These are phyloP conservation scores for Penicillium janthinellum DNA, from an alignment of 2,329 filamentous ascomycete genomes.

Conservation along the genomic window DNA sequence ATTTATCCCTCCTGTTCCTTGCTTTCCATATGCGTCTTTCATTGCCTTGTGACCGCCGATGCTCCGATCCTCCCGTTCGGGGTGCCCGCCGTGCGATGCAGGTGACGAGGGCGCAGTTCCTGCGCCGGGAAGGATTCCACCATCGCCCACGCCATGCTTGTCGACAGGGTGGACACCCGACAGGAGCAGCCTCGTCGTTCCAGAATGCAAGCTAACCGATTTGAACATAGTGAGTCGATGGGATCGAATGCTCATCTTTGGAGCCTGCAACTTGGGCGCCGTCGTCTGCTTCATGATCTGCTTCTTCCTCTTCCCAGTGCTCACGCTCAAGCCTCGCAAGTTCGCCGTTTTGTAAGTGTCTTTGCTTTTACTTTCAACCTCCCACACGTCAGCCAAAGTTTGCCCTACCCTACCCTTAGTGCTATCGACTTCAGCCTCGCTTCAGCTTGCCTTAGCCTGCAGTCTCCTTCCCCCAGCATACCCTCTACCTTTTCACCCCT, in stretches of 20 bases:
- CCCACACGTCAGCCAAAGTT: constrained; percentile 6
- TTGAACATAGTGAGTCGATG: constrained; percentile 80
- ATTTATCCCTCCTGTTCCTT: constrained; percentile 9
- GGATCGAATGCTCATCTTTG: constrained; percentile 93
- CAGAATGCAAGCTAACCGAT: constrained; percentile 19
- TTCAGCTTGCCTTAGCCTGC: neutral
- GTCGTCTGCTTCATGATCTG: constrained; percentile 87
- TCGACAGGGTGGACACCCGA: constrained; percentile 21
- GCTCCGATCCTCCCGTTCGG: constrained; percentile 14
- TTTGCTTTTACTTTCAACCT: constrained; percentile 12
- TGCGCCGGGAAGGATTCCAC: constrained; percentile 35
- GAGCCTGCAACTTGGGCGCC: constrained; percentile 84
- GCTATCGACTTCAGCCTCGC: neutral
- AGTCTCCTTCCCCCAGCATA: neutral
- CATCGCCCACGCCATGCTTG: constrained; percentile 16
- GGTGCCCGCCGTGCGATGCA: constrained; percentile 25
- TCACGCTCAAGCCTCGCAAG: constrained; percentile 81
- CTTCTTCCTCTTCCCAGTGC: constrained; percentile 84
- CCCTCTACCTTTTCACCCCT: constrained; percentile 19
- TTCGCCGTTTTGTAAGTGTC: constrained; percentile 92
- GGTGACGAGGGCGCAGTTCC: constrained; percentile 42
- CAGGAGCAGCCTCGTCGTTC: constrained; percentile 9
- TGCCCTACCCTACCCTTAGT: constrained; percentile 2
- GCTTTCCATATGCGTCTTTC: neutral
- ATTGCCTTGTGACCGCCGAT: constrained; percentile 22